phyloP scores from a whole-genome alignment of 371 early-diverging fungal species.

The Circinella minor region DNA sequence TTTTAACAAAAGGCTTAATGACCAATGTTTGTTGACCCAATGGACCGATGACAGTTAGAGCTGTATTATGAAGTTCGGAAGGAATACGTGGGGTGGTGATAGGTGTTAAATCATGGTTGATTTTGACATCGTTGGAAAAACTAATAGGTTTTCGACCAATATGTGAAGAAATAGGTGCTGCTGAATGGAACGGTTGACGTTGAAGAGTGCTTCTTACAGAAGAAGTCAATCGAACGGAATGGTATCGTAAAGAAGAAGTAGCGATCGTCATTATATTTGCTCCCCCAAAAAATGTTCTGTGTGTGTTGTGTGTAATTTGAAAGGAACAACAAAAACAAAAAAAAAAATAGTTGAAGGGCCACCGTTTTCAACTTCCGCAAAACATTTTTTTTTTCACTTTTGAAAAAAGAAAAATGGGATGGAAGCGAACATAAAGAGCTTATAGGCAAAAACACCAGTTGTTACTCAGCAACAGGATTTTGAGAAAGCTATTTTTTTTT shows the following conservation, averaged over 20 bases:
- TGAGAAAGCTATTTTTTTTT: too few species aligned
- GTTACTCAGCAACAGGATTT: too few species aligned
- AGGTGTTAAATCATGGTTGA: conserved; percentile 65
- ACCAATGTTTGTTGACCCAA: conserved; percentile 76
- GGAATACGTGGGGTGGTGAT: conserved; percentile 62
- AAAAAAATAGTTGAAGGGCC: too few species aligned
- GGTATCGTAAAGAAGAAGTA: conserved; percentile 7
- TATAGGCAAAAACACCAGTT: too few species aligned
- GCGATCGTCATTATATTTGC: background rate
- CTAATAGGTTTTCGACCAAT: conserved; percentile 76
- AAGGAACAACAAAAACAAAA: too few species aligned
- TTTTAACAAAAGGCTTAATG: conserved; percentile 80
- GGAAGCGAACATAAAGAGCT: too few species aligned
- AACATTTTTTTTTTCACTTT: too few species aligned
- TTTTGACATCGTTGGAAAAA: conserved; percentile 66
- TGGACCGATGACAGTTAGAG: conserved; percentile 81
- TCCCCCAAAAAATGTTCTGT: too few species aligned
- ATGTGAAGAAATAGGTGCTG: conserved; percentile 58
- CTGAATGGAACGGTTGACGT: conserved; percentile 41
- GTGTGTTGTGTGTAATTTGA: too few species aligned
- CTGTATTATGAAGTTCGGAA: conserved; percentile 67
- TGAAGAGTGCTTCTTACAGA: background rate
- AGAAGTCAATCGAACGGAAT: background rate
- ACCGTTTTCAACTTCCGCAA: too few species aligned
- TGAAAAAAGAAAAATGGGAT: too few species aligned